Base-by-base conservation (phyloP, 345 rosid genomes). In the Geranium brycei region DNA sequence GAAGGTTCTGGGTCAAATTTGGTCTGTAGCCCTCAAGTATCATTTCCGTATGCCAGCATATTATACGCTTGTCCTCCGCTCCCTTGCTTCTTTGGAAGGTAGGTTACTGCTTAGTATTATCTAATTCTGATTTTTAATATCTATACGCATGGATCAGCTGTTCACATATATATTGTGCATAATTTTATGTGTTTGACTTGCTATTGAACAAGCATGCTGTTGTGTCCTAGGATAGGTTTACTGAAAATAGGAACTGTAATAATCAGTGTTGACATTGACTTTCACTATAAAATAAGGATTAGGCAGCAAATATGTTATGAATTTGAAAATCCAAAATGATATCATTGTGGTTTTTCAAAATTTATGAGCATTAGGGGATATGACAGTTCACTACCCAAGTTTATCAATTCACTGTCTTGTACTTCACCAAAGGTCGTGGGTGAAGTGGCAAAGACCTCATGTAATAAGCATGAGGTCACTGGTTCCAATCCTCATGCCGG, bases 11-110 rank as follows among this genome's bases (percentile, higher is more conserved):
- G 79, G 89, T 67, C 89, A 85, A 78, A 84, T 89, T 71, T 70
- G 91, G 88, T 81, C 89, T 60, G 62, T 92, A 74, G 98, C 98
- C 60, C 71, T 92, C 79, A 92, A 89, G 69, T 84, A 85, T 80
- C 92, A 89, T 69, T 86, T 87, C 68, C 89, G 89, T 70, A 92
- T 92, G 98, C 98, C 96, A 4, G 96, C 96, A 64, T 92, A 87
- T 77, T 92, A 82, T 74, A 92, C 98, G 12, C 91, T 92, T 73
- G 85, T 89, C 74, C 80, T 92, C 59, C 92, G 98, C 32, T 92
- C 98, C 59, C 96, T 92, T 63, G 95, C 96, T 63, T 92, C 96
- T 73, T 75, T 92, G 41, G 98, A 92, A 85, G 98, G 98, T 89
- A 80, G 64, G 70, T 71, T 31, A 63, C 47, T 7, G 41, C 5